A percentile compares a stretch with the other conserved stretches of the same genome.
phyloP scores from a whole-genome alignment of 2,329 filamentous ascomycete species.

The Pestalotiopsis sp. region DNA sequence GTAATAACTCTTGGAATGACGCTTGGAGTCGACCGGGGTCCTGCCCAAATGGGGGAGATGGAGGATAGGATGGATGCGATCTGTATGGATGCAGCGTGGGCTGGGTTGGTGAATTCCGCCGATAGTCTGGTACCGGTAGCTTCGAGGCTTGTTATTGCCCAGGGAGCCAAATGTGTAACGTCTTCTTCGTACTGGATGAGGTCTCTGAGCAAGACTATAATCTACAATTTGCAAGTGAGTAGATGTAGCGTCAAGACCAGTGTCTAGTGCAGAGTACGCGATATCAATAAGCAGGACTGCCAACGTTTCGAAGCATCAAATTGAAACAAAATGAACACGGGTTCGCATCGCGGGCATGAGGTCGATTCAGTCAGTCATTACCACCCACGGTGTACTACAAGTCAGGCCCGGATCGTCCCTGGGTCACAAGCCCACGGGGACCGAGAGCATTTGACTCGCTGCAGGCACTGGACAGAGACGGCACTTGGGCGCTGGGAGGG shows the following conservation, averaged over 20 bases:
- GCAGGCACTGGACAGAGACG: neutral
- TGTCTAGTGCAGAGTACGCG: neutral
- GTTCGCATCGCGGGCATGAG: neutral
- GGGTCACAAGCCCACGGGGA: neutral
- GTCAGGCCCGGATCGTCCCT: neutral
- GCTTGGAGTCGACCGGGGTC: constrained; percentile 13
- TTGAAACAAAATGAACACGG: constrained; percentile 5
- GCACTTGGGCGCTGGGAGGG: neutral
- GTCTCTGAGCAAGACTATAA: neutral
- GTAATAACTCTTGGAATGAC: constrained; percentile 6
- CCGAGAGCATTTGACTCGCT: neutral
- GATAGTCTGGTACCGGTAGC: neutral
- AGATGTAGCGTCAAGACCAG: neutral
- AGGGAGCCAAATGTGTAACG: neutral
- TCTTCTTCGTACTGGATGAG: neutral
- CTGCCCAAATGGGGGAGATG: constrained; percentile 8
- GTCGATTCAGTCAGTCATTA: neutral
- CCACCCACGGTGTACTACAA: neutral
- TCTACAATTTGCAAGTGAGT: neutral
- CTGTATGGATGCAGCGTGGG: neutral
- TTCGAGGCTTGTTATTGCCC: neutral
- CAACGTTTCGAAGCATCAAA: neutral
- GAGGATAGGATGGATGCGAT: neutral
- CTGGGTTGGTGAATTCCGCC: neutral
- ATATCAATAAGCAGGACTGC: neutral